These are phyloP conservation scores for Trichoderma asperellum DNA, from an alignment of 2,329 filamentous ascomycete species.

Conservation along the genomic window DNA sequence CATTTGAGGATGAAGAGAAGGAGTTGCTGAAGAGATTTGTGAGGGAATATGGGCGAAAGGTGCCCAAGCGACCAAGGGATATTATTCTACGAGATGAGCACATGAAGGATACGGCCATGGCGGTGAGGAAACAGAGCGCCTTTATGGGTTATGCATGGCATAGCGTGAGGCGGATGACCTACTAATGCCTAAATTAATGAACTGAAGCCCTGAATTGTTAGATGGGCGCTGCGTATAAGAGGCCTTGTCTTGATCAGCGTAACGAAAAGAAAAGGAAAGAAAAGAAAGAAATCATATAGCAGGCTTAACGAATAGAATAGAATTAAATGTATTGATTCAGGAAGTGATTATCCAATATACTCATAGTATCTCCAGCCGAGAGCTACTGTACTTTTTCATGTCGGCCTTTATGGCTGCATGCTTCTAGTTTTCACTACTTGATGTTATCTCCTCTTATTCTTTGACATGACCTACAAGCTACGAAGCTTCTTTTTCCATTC, in stretches of 20 bases:
- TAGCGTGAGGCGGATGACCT: constrained; percentile 47
- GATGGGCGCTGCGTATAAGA: not conserved
- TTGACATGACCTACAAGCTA: not conserved
- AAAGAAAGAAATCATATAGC: not conserved
- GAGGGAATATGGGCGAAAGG: constrained; percentile 59
- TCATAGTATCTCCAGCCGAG: not conserved
- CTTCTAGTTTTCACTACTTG: not conserved
- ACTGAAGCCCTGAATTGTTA: not conserved
- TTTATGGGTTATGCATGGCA: constrained; percentile 92
- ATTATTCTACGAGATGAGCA: constrained; percentile 75
- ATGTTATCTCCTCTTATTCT: not conserved
- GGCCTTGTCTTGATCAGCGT: not conserved
- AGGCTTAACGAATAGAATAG: constrained; percentile 13
- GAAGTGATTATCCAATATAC: not conserved
- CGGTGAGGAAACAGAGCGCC: constrained; percentile 77
- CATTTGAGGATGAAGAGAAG: constrained; percentile 44
- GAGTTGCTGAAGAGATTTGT: constrained; percentile 56
- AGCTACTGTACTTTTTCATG: not conserved
- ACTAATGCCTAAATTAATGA: constrained; percentile 30
- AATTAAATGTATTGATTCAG: constrained; percentile 7
- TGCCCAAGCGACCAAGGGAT: constrained; percentile 82
- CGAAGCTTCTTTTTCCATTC: not conserved
- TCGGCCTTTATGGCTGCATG: not conserved
- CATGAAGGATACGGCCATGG: constrained; percentile 70
- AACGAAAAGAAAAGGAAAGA: not conserved